Evolutionary conservation across 2,329 filamentous ascomycete genomes (phyloP), one percentile per base, ranked within the genome.

Genomic region (Esteya vermicola): DNA sequence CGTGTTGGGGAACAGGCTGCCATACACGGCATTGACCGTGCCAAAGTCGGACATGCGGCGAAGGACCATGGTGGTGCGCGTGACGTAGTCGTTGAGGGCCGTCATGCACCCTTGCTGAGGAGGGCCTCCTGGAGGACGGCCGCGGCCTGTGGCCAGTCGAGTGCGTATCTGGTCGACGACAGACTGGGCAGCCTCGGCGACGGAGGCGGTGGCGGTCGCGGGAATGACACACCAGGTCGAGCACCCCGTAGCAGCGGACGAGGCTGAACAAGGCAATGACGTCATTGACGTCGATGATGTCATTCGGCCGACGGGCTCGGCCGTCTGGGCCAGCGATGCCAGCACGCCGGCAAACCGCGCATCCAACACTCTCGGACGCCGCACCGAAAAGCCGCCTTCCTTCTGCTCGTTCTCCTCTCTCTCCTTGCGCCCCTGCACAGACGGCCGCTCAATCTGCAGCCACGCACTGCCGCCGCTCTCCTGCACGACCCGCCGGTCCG

Each of bases 381-480:
- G 65, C 42, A 76, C 54, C 45, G 44, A 8, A 30, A 36, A 33
- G 25, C 20, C 36, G 19, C 46, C 43, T 12, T 45, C 44, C 12
- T 39, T 45, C 49, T 68, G 70, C 16, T 62, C 58, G 4, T 4
- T 31, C 33, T 14, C 13, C 19, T 51, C 34, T 5, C 30, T 18
- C 8, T 25, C 26, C 21, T 21, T 36, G 20, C 46, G 43, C 13
- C 37, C 70, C 18, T 62, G 58, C 43, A 63, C 57, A 45, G 81
- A 63, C 39, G 53, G 78, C 9, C 65, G 60, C 14, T 55, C 60
- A 45, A 93, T 65, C 51, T 64, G 73, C 49, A 91, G 54, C 68
- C 79, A 83, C n/a, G 75, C 74, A 41, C 77, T 81, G 9, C 88
- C 89, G 7, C 84, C 88, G 31, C 81, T 82, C 48, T 83, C 82